Evolutionary conservation across 495 filamentous ascomycete species (phyloP), one percentile per base, ranked within the genome.

Genomic region (Podospora anserina): DNA sequence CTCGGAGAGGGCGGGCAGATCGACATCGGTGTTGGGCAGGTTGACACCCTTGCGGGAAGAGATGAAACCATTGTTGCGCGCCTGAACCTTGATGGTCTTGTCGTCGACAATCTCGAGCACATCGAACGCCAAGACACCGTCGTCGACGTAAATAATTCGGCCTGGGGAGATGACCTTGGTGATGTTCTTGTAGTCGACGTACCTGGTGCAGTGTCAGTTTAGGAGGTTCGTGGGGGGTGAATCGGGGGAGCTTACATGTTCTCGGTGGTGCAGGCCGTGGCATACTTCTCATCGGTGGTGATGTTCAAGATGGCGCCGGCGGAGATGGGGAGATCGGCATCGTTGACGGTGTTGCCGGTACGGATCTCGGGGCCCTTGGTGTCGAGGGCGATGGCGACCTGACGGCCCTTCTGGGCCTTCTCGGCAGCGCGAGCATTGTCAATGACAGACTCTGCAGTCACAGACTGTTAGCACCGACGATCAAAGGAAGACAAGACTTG

Each of bases 141-240:
- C 95, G 75, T 99, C 95, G 70, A 99, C 96, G 82, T 96, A 99
- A 86, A 99, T 97, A 78, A 91, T 90, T 74, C 94, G 93, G 74
- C 96, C 96, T n/a, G 86, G 82, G 71, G 89, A 78, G 79, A 99
- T 98, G 75, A 99, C 94, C 82, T 94, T 96, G 82, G 95, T 97
- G 85, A 99, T 97, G 86, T 99, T 99, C 89, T 94, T 94, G 83
- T 99, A 99, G 84, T 99, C 95, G 75, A 99, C 91, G 73, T 93
- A 96, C 93, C 93, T 97, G 55, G n/a, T 59, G 32, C 16, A 6
- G 53, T 23, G 69, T 76, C 57, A 78, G 75, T 59, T 13, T 13
- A 23, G 13, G 4, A 15, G 18, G 61, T 49, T 5, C 9, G 61
- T 23, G n/a, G 15, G 15, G 61, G 2, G 7, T 32, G 30, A 32